Conservation (phyloP, 1,139 yeast genomes). For the Hansenula lynferdii region DNA sequence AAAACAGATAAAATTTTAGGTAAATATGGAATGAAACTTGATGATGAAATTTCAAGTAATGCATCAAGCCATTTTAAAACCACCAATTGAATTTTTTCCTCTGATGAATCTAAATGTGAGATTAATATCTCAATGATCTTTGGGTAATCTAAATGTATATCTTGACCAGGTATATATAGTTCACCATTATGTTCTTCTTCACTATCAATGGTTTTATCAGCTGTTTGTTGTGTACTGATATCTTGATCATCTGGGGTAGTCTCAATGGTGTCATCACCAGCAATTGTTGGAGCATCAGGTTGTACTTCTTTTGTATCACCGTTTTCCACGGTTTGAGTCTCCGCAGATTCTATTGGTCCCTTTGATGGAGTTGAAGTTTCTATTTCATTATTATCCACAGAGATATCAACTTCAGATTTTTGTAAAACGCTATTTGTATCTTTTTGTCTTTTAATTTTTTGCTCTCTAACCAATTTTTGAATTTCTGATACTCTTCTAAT, state of each 20-base stretch:
- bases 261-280: too few relatives aligned
- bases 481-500: conserved; percentile 70
- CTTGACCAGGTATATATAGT: conserved; percentile 78
- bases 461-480: conserved; percentile 32
- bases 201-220: too few relatives aligned
- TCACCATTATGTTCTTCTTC: conserved; percentile 38
- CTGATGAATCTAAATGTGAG: conserved; percentile 63
- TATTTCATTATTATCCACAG: conserved; percentile 7
- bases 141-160: conserved; percentile 75
- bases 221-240: conserved; percentile 10
- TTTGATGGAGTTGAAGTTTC: conserved; percentile 17
- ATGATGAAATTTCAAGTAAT: conserved; percentile 69
- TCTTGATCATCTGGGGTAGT: too few relatives aligned
- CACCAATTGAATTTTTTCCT: conserved; percentile 74
- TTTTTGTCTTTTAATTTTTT: conserved; percentile 8
- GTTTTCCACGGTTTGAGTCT: too few relatives aligned
- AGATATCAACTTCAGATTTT: neutral
- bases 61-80: conserved; percentile 83
- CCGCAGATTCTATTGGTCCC: neutral
- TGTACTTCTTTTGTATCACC: too few relatives aligned
- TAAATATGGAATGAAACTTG: conserved; percentile 62
- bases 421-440: conserved; percentile 3
- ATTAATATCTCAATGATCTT: conserved; percentile 77
- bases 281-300: too few relatives aligned
- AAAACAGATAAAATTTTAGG: conserved; percentile 55